Evolutionary conservation across 148 eudicot genomes (phyloP).

Genomic region (Amaranthus cruentus): DNA sequence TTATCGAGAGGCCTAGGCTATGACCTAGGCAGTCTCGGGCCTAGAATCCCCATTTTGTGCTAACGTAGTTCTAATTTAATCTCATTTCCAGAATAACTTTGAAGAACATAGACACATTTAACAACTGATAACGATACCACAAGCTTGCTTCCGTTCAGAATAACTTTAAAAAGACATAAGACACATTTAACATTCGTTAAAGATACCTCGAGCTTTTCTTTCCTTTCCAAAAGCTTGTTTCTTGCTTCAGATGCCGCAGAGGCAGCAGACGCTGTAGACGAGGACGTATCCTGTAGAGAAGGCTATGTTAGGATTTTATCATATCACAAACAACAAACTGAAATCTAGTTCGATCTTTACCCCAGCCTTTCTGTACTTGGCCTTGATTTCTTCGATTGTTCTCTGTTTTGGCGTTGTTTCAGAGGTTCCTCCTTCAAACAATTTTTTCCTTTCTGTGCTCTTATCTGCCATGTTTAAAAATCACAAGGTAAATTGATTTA

Average conservation of each 20-base stretch:
- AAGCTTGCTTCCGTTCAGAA: neutral
- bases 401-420: conserved; percentile 61
- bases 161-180: neutral
- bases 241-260: conserved; percentile 75
- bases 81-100: too few relatives aligned
- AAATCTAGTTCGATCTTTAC: conserved; percentile 28
- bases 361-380: conserved; percentile 72
- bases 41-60: too few relatives aligned
- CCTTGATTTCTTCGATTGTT: conserved; percentile 84
- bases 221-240: conserved; percentile 83
- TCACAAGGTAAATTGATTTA: neutral
- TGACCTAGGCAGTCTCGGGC: too few relatives aligned
- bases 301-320: conserved; percentile 19
- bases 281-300: conserved; percentile 57
- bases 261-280: conserved; percentile 50
- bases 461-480: conserved; percentile 38
- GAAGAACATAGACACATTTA: too few relatives aligned
- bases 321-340: neutral
- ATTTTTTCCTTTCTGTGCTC: conserved; percentile 55
- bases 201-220: conserved; percentile 86
- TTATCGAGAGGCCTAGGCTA: too few relatives aligned
- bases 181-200: neutral
- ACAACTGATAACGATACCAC: too few relatives aligned
- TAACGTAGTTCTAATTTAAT: too few relatives aligned
- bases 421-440: conserved; percentile 72